Percentiles rank a stretch among this genome's conserved stretches.
Evolutionary conservation across 2,329 filamentous ascomycete genomes (phyloP).

Genomic region (Spiromastix sp.): DNA sequence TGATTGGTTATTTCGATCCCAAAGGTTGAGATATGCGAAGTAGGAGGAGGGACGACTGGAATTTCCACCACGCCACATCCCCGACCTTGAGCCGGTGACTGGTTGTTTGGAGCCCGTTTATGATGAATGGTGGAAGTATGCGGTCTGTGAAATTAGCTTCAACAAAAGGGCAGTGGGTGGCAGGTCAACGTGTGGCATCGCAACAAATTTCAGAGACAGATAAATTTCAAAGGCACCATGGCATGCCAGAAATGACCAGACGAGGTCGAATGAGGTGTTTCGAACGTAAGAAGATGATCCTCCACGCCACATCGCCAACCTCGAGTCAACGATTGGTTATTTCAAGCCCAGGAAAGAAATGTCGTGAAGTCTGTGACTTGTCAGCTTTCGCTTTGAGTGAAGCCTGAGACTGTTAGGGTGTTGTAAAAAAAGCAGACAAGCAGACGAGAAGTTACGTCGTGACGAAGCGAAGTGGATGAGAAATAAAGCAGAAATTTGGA

Average conservation of each 20-base stretch:
- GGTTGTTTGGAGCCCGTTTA: neutral
- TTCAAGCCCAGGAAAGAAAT: neutral
- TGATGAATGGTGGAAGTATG: neutral
- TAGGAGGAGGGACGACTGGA: neutral
- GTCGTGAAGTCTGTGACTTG: neutral
- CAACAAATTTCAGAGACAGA: too few relatives aligned
- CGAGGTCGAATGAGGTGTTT: neutral
- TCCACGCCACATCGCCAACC: neutral
- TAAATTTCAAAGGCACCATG: too few relatives aligned
- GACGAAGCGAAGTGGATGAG: neutral
- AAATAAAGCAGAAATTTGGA: neutral
- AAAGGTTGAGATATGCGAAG: neutral
- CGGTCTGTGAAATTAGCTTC: too few relatives aligned
- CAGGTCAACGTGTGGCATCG: too few relatives aligned
- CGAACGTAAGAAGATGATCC: neutral
- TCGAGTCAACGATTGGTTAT: conserved; percentile 4
- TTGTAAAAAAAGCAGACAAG: too few relatives aligned
- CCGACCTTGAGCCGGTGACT: neutral
- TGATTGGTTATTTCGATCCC: conserved; percentile 2
- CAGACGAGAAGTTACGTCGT: too few relatives aligned
- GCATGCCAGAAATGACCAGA: neutral
- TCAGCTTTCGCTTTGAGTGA: neutral
- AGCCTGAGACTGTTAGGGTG: too few relatives aligned
- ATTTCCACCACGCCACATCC: conserved; percentile 9
- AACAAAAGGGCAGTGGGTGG: too few relatives aligned